These are phyloP conservation scores for Xylaria grammica DNA, from an alignment of 495 filamentous ascomycete species.

Conservation along the genomic window DNA sequence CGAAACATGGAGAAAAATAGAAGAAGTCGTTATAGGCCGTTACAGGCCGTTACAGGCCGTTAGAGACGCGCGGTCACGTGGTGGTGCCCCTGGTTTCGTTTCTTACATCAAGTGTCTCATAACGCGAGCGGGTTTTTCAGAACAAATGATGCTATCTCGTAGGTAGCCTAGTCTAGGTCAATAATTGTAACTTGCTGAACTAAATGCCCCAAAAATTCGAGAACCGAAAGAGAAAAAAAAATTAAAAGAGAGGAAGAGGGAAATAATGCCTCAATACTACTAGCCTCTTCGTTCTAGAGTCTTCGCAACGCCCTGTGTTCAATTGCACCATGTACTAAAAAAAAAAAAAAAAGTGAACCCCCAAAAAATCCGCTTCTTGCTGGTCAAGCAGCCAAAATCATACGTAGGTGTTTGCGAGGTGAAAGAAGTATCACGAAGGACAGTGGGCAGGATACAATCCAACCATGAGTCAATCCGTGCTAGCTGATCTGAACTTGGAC, in stretches of 20 bases:
- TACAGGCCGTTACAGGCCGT: too few relatives aligned
- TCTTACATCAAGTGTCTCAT: slow-evolving; percentile 1
- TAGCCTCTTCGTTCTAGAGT: too few relatives aligned
- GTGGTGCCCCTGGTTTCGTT: background rate
- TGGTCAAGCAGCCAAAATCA: background rate
- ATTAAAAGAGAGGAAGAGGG: background rate
- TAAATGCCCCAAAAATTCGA: too few relatives aligned
- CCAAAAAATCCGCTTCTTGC: slow-evolving; percentile 6
- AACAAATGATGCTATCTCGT: background rate
- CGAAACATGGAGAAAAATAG: background rate
- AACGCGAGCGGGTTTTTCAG: too few relatives aligned
- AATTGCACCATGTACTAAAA: slow-evolving; percentile 4
- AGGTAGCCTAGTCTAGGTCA: too few relatives aligned
- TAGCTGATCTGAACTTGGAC: slow-evolving; percentile 32
- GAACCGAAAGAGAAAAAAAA: background rate
- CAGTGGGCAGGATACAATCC: background rate
- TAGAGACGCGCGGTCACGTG: slow-evolving; percentile 3
- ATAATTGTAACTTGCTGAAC: too few relatives aligned
- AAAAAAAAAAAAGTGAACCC: background rate
- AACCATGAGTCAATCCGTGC: slow-evolving; percentile 16
- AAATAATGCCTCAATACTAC: background rate
- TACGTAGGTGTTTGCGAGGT: too few relatives aligned
- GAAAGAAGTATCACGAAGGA: too few relatives aligned
- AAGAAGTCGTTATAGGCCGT: background rate
- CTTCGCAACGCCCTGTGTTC: too few relatives aligned